A percentile compares a stretch with the other conserved stretches of the same genome.
Conservation (phyloP, 345 rosid species). For the Eucalyptus curtisii region DNA sequence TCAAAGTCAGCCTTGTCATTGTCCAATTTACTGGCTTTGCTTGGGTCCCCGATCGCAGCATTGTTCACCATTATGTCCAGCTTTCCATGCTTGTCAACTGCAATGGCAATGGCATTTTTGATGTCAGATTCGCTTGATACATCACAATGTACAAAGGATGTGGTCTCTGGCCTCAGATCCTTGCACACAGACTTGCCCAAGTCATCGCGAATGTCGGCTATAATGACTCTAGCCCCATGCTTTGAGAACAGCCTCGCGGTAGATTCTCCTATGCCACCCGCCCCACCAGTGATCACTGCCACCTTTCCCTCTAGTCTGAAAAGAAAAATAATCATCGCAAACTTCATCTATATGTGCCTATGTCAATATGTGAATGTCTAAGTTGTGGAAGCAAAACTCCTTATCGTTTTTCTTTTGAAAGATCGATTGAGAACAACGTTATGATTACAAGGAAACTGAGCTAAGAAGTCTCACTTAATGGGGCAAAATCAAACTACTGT, state of each 20-base stretch:
- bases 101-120: neutral
- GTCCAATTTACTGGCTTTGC: neutral
- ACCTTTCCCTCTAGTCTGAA: neutral
- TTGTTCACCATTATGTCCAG: neutral
- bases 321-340: neutral
- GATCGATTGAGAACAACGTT: neutral
- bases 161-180: neutral
- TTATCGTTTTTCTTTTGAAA: neutral
- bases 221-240: neutral
- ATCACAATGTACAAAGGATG: constrained; percentile 2
- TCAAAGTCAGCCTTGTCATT: neutral
- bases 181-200: neutral
- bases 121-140: neutral
- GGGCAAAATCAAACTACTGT: neutral
- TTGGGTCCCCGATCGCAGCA: neutral
- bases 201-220: neutral
- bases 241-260: neutral
- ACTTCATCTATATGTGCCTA: neutral
- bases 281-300: constrained; percentile 2
- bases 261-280: neutral
- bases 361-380: neutral
- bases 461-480: neutral
- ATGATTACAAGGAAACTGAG: neutral
- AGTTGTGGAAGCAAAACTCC: neutral
- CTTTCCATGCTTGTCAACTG: neutral